Evolutionary conservation across 495 filamentous ascomycete genomes (phyloP).

Genomic region (Podospora tetraspora): DNA sequence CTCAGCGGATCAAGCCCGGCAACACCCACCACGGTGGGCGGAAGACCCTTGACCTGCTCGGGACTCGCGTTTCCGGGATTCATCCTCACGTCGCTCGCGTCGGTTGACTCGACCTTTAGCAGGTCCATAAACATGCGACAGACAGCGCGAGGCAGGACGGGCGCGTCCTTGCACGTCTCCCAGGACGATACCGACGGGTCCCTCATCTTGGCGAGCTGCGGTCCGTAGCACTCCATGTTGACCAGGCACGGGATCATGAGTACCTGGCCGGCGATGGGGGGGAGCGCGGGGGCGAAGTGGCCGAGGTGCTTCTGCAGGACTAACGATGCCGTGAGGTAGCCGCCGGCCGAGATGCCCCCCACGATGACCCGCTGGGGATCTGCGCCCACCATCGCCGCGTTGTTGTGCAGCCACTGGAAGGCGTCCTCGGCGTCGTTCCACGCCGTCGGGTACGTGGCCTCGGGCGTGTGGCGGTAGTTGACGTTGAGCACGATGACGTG

Average conservation of each 20-base stretch:
- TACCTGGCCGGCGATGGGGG: conserved; percentile 38
- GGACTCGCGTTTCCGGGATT: conserved; percentile 38
- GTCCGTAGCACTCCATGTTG: conserved; percentile 29
- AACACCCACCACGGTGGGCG: conserved; percentile 32
- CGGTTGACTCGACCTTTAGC: conserved; percentile 25
- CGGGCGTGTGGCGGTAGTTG: conserved; percentile 46
- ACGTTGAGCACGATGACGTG: conserved; percentile 39
- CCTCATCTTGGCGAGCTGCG: conserved; percentile 29
- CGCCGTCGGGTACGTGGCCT: conserved; percentile 37
- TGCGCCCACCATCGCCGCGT: conserved; percentile 30
- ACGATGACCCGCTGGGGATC: conserved; percentile 37
- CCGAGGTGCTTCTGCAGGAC: conserved; percentile 30
- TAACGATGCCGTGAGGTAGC: conserved; percentile 38
- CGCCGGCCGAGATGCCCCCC: conserved; percentile 46
- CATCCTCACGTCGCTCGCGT: conserved; percentile 25
- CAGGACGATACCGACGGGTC: conserved; percentile 33
- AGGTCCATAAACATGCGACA: conserved; percentile 33
- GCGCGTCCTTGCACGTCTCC: conserved; percentile 36
- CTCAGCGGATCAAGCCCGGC: conserved; percentile 33
- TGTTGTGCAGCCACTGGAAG: conserved; percentile 42
- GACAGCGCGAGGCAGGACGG: conserved; percentile 30
- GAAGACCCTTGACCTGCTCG: conserved; percentile 36
- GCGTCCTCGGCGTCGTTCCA: conserved; percentile 45
- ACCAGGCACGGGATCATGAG: conserved; percentile 41
- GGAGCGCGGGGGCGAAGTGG: conserved; percentile 15